These are phyloP conservation scores for Aaosphaeria arxii DNA, from an alignment of 2,329 filamentous ascomycete genomes.

Conservation along the genomic window DNA sequence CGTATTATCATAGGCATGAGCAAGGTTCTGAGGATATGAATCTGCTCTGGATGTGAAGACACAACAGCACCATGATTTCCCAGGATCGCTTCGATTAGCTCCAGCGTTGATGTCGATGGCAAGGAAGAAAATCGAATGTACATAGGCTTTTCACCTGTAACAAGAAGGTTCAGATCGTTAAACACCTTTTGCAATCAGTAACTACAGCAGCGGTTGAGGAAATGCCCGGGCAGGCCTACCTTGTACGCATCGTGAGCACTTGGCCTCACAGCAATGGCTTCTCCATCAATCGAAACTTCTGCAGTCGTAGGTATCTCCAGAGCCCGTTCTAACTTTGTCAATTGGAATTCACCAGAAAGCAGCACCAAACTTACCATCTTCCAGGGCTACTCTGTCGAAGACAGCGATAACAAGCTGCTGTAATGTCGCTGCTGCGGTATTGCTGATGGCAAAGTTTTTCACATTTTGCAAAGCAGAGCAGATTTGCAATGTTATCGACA, in stretches of 20 bases:
- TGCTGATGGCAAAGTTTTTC: conserved; percentile 91
- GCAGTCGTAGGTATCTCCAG: conserved; percentile 59
- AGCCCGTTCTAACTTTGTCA: conserved; percentile 17
- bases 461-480: conserved; percentile 88
- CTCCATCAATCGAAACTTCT: conserved; percentile 66
- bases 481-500: conserved; percentile 81
- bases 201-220: not conserved
- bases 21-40: conserved; percentile 70
- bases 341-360: too few species aligned
- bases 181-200: conserved; percentile 58
- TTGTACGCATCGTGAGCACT: conserved; percentile 84
- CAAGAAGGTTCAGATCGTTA: conserved; percentile 83
- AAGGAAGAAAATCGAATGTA: conserved; percentile 78
- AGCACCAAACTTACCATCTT: conserved; percentile 61
- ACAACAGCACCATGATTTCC: conserved; percentile 83
- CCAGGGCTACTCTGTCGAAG: conserved; percentile 83
- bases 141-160: conserved; percentile 77
- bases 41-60: conserved; percentile 73
- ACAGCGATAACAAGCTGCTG: conserved; percentile 90
- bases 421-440: conserved; percentile 92
- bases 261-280: conserved; percentile 63
- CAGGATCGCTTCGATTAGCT: conserved; percentile 87
- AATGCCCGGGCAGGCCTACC: conserved; percentile 37
- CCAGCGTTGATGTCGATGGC: conserved; percentile 79
- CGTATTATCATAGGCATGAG: conserved; percentile 82